phyloP scores from a whole-genome alignment of 176 grass and related monocot species.

The Areca catechu region DNA sequence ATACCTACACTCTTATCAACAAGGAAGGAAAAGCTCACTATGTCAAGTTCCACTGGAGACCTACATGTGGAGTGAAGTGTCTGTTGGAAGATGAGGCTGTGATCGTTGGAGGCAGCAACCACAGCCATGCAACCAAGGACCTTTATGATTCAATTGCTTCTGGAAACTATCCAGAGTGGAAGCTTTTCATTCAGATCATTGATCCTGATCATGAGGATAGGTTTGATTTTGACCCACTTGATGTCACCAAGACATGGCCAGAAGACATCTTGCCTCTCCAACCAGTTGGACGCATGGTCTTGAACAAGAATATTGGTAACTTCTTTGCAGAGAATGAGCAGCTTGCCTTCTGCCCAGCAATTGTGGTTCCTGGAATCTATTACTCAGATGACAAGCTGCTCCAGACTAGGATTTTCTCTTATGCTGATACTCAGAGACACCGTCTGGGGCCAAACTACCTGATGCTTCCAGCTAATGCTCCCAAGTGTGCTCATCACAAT shows the following conservation, averaged over 20 bases:
- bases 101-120: background rate
- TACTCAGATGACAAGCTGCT: too few relatives aligned
- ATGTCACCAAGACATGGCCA: background rate
- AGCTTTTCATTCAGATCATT: slow-evolving; percentile 1
- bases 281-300: background rate
- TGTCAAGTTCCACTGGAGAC: slow-evolving; percentile 7
- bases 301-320: slow-evolving; percentile 1
- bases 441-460: background rate
- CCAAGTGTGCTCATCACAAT: slow-evolving; percentile 3
- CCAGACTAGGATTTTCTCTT: too few relatives aligned
- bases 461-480: background rate
- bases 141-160: background rate
- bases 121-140: background rate
- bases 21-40: background rate
- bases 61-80: background rate
- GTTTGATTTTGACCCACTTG: background rate
- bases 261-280: slow-evolving; percentile 3
- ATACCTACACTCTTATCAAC: slow-evolving; percentile 4
- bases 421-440: background rate
- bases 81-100: slow-evolving; percentile 1
- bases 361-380: slow-evolving; percentile 2
- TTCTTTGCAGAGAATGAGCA: slow-evolving; percentile 10
- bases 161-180: slow-evolving; percentile 2
- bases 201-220: background rate
- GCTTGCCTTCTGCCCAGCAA: slow-evolving; percentile 3